Conservation (phyloP, 257 asterid genomes). For the Handroanthus guayacan region DNA sequence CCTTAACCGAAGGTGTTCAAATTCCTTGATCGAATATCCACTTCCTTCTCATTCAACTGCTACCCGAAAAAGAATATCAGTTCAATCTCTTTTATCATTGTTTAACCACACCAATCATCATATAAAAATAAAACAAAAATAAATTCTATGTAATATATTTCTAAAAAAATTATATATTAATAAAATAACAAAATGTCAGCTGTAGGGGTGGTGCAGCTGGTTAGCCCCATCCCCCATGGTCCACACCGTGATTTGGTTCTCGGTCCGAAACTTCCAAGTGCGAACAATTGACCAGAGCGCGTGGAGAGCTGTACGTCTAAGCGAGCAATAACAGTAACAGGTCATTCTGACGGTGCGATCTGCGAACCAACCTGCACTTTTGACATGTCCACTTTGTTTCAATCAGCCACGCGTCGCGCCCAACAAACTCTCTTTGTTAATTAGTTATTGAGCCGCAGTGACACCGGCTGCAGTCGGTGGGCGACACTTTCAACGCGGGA, state of each 20-base stretch:
- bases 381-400: background rate
- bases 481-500: background rate
- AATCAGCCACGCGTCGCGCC: conserved; percentile 11
- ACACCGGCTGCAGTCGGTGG: background rate
- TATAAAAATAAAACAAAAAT: too few relatives aligned
- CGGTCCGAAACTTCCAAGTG: background rate
- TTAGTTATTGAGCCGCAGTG: background rate
- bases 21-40: too few relatives aligned
- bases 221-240: background rate
- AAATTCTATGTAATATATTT: too few relatives aligned
- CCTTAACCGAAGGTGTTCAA: too few relatives aligned
- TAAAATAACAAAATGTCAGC: background rate
- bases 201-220: background rate
- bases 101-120: too few relatives aligned
- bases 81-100: too few relatives aligned
- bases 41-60: too few relatives aligned
- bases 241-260: background rate
- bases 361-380: background rate
- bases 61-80: too few relatives aligned
- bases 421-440: background rate
- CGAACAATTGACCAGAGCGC: background rate
- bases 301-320: background rate
- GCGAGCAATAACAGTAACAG: conserved; percentile 6
- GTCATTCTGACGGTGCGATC: conserved; percentile 29
- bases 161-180: too few relatives aligned